Base-by-base conservation (phyloP, 148 eudicot species). In the Rhododendron henanense region DNA sequence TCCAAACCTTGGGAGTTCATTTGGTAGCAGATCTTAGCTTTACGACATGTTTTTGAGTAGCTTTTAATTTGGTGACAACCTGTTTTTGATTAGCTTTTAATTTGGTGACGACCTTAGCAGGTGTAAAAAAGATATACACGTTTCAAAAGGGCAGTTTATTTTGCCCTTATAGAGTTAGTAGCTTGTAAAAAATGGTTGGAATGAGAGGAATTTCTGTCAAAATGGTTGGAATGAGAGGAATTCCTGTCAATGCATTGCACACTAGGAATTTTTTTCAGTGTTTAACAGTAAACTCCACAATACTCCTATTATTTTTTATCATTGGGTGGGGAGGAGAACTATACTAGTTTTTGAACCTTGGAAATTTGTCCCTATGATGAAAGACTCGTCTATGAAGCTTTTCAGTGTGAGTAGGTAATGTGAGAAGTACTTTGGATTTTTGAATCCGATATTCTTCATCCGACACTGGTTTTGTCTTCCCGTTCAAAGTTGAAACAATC, bases 1-100 rank as follows among this genome's bases (percentile, higher is more conserved):
- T 86, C 85, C 87, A 19, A 86, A 91, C 84, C 85, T 89, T 73
- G 92, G 91, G 31, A 91, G 90, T 87, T 90, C 95, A 31, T 74
- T 88, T 88, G 91, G 92, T 76, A 90, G 90, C 85, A 86, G 86
- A 71, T 90, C 85, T 83, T 90, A 85, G 88, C 50, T 21, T 59
- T 3, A 57, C 25, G 6, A 8, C 51, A 28, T 8, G 33, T 65
- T 55, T 81, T 81, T 25, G n/a, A 78, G 31, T 45, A 18, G 45
- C 47, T 37, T 37, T 8, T 41, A 41, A 5, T 39, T 39, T 37
- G 44, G 53, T 7, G 10, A 16, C 59, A 0, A 15, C 9, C 50
- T 76, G 79, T 19, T 19, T 37, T 41, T 2, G 25, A 28, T 35
- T n/a, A 9, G 14, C 74, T 55, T 39, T 39, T 39, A 39, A 19